phyloP scores from a whole-genome alignment of 805 yeast genomes.

The Ogataea populi-albae region DNA sequence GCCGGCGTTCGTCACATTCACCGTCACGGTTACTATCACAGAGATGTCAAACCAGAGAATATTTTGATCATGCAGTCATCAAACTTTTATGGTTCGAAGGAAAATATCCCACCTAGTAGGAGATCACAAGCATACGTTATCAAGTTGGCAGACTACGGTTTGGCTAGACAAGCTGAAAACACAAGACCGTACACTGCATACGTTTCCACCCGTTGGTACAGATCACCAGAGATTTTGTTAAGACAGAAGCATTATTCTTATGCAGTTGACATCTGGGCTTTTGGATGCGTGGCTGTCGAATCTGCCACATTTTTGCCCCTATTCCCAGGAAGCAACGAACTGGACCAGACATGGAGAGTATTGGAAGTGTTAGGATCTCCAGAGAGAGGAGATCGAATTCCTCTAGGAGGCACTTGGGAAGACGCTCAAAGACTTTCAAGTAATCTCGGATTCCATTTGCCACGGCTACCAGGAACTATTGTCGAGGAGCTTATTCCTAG shows the following conservation, averaged over 20 bases:
- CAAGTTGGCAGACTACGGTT: conserved; percentile 78
- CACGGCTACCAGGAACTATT: conserved; percentile 49
- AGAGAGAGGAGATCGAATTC: conserved; percentile 30
- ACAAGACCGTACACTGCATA: conserved; percentile 64
- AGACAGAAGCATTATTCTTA: conserved; percentile 59
- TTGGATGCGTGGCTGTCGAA: conserved; percentile 76
- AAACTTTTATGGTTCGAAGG: conserved; percentile 47
- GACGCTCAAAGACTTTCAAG: conserved; percentile 54
- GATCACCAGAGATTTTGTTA: conserved; percentile 77
- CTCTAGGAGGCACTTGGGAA: conserved; percentile 74
- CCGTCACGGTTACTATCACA: conserved; percentile 62
- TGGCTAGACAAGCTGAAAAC: conserved; percentile 60
- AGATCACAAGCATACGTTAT: conserved; percentile 51
- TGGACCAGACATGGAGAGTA: conserved; percentile 74
- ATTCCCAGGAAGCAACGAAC: conserved; percentile 77
- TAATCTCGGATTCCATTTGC: conserved; percentile 55
- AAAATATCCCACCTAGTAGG: conserved; percentile 39
- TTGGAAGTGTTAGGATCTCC: conserved; percentile 77
- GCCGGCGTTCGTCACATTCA: conserved; percentile 85
- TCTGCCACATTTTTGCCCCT: conserved; percentile 70
- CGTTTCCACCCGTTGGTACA: conserved; percentile 82
- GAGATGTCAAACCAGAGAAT: conserved; percentile 95
- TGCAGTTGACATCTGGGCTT: conserved; percentile 85
- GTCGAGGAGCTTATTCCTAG: conserved; percentile 46
- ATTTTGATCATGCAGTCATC: conserved; percentile 64